phyloP scores from a whole-genome alignment of 2,329 filamentous ascomycete species.

The Byssochlamys sp. region DNA sequence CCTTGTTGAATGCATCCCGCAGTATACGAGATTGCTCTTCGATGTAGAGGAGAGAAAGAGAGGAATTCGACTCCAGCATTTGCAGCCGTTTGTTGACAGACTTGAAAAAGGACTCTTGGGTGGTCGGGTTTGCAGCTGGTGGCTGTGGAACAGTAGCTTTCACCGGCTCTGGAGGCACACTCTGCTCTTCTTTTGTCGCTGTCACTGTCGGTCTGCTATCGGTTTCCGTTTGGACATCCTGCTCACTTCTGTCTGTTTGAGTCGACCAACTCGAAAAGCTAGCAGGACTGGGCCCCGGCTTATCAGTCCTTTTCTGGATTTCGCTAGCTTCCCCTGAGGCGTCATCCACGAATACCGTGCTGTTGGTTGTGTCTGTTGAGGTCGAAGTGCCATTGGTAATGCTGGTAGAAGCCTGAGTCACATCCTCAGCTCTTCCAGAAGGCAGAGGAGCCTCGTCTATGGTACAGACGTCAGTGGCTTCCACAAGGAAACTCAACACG shows the following conservation, averaged over 20 bases:
- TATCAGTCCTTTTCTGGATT: slow-evolving; percentile 12
- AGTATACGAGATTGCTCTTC: slow-evolving; percentile 89
- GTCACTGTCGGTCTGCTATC: slow-evolving; percentile 12
- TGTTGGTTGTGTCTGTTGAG: slow-evolving; percentile 1
- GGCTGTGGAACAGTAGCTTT: slow-evolving; percentile 38
- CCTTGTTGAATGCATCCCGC: slow-evolving; percentile 73
- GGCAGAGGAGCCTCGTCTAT: slow-evolving; percentile 9
- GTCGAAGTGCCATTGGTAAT: slow-evolving; percentile 1
- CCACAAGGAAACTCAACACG: slow-evolving; percentile 4
- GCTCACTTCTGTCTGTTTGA: slow-evolving; percentile 11
- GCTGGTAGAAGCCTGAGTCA: slow-evolving; percentile 7
- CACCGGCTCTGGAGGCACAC: slow-evolving; percentile 20
- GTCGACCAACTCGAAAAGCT: slow-evolving; percentile 10
- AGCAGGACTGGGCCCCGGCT: slow-evolving; percentile 7
- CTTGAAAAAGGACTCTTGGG: slow-evolving; percentile 97
- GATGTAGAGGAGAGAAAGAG: slow-evolving; percentile 86
- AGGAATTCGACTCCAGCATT: slow-evolving; percentile 83
- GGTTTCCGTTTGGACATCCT: slow-evolving; percentile 15
- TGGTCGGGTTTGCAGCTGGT: slow-evolving; percentile 59
- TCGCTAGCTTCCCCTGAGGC: slow-evolving; percentile 9
- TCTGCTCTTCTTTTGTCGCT: slow-evolving; percentile 22
- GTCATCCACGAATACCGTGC: neutral
- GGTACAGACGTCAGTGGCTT: slow-evolving; percentile 9
- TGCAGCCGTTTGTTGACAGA: slow-evolving; percentile 86
- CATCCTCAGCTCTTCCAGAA: slow-evolving; percentile 8